Evolutionary conservation across 1,284 basidiomycete species (phyloP).

Genomic region (Rhodotorula sp.): DNA sequence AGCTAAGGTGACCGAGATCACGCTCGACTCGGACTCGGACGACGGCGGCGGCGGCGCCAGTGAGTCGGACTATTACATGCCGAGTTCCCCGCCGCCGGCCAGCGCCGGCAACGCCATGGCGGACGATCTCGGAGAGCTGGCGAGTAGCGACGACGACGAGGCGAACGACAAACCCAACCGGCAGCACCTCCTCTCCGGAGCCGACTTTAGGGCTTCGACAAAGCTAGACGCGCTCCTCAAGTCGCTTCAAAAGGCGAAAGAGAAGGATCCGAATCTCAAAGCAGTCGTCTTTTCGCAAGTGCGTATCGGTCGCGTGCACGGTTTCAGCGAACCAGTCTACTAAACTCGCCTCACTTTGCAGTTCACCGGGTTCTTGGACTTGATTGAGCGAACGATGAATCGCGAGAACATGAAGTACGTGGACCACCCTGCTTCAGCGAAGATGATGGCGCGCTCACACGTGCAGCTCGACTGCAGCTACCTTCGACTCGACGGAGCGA

Average conservation of each 20-base stretch:
- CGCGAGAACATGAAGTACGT: conserved; percentile 34
- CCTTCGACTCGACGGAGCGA: conserved; percentile 85
- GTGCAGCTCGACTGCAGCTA: conserved; percentile 17
- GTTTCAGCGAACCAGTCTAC: not conserved
- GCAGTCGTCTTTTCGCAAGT: conserved; percentile 82
- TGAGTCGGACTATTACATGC: conserved; percentile 20
- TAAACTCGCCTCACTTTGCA: conserved; percentile 42
- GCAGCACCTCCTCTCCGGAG: conserved; percentile 12
- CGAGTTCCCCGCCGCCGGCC: conserved; percentile 14
- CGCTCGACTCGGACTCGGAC: conserved; percentile 18
- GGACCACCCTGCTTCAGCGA: no score
- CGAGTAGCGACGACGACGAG: conserved; percentile 9
- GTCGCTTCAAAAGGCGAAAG: conserved; percentile 21
- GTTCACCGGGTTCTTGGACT: conserved; percentile 51
- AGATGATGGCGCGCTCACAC: no score
- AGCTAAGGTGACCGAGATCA: conserved; percentile 21
- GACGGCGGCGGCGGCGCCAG: conserved; percentile 6
- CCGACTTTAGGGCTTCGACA: conserved; percentile 46
- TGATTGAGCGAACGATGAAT: conserved; percentile 38
- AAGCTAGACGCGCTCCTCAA: conserved; percentile 45
- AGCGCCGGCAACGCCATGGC: conserved; percentile 6
- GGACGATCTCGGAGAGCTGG: conserved; percentile 14
- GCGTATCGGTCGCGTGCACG: not conserved
- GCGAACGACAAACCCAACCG: not conserved
- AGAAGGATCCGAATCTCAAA: conserved; percentile 67